Percentiles rank a stretch among this genome's conserved stretches.
Evolutionary conservation across 345 rosid species (phyloP).

Genomic region (Anacardium occidentale): DNA sequence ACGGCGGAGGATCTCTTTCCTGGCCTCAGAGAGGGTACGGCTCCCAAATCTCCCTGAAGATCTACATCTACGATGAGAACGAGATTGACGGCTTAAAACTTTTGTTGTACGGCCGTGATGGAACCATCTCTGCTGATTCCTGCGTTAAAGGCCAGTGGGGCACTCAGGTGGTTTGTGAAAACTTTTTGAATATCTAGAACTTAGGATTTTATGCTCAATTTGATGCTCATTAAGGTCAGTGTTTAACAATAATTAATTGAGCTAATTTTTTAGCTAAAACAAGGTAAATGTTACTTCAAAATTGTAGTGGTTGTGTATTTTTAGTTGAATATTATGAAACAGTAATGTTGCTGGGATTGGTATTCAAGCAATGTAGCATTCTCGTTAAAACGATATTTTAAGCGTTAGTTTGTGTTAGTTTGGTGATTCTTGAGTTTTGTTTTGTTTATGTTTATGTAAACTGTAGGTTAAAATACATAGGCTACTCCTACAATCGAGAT

Average conservation of each 20-base stretch:
- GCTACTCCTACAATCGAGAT: slow-evolving; percentile 60
- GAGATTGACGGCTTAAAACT: slow-evolving; percentile 75
- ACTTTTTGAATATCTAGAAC: not conserved
- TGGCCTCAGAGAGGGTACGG: slow-evolving; percentile 81
- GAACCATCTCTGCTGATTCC: slow-evolving; percentile 46
- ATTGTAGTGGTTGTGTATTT: too few species aligned
- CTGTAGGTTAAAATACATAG: slow-evolving; percentile 77
- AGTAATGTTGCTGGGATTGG: not conserved
- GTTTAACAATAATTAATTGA: not conserved
- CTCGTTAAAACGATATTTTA: not conserved
- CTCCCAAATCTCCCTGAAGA: slow-evolving; percentile 54
- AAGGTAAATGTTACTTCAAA: not conserved
- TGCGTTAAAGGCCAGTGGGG: slow-evolving; percentile 98
- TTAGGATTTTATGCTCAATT: not conserved
- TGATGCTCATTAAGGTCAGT: not conserved
- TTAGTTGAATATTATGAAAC: not conserved
- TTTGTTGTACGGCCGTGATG: slow-evolving; percentile 74
- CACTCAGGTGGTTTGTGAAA: slow-evolving; percentile 59
- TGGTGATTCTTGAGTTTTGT: not conserved
- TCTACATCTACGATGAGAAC: slow-evolving; percentile 83
- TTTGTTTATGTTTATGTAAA: not conserved
- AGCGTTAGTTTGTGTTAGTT: not conserved
- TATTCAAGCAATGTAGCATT: not conserved
- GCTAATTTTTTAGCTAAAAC: not conserved
- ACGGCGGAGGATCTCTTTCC: slow-evolving; percentile 27